Evolutionary conservation across 164 flowering plant genomes (phyloP).

Genomic region (Vitis amurensis): DNA sequence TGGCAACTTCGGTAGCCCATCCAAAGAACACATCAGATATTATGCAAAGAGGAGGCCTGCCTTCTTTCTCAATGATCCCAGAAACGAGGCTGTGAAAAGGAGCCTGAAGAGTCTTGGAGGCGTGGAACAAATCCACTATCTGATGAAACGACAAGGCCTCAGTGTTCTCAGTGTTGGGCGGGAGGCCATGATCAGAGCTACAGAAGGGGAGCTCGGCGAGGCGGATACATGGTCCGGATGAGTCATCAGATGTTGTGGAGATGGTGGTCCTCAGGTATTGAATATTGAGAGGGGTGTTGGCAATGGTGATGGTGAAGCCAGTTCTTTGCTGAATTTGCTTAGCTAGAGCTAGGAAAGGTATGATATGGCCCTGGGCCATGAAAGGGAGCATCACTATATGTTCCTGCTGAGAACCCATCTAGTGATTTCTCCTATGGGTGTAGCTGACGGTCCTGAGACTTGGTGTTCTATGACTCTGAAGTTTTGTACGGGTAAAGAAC

Average conservation of each 20-base stretch:
- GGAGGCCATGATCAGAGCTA: slow-evolving; percentile 27
- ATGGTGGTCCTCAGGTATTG: slow-evolving; percentile 23
- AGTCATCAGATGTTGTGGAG: not conserved
- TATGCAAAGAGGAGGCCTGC: slow-evolving; percentile 35
- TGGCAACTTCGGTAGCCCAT: slow-evolving; percentile 40
- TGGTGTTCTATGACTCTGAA: no score
- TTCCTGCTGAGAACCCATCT: slow-evolving; percentile 8
- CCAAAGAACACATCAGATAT: slow-evolving; percentile 45
- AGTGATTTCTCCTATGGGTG: no score
- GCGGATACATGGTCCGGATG: slow-evolving; percentile 5
- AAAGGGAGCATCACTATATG: slow-evolving; percentile 30
- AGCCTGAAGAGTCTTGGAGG: slow-evolving; percentile 30
- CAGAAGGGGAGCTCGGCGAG: slow-evolving; percentile 33
- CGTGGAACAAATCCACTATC: slow-evolving; percentile 21
- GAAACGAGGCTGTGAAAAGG: slow-evolving; percentile 20
- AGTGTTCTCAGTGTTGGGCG: slow-evolving; percentile 44
- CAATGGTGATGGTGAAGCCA: slow-evolving; percentile 24
- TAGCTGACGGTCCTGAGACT: no score
- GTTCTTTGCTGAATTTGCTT: slow-evolving; percentile 12
- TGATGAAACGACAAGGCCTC: slow-evolving; percentile 22
- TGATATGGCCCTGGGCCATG: slow-evolving; percentile 39
- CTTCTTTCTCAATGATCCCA: slow-evolving; percentile 17
- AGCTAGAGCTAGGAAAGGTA: slow-evolving; percentile 27
- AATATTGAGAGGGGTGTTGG: slow-evolving; percentile 27
- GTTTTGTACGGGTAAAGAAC: no score